Base-by-base conservation (phyloP, 1,284 basidiomycete genomes). In the Fomes fomentarius region DNA sequence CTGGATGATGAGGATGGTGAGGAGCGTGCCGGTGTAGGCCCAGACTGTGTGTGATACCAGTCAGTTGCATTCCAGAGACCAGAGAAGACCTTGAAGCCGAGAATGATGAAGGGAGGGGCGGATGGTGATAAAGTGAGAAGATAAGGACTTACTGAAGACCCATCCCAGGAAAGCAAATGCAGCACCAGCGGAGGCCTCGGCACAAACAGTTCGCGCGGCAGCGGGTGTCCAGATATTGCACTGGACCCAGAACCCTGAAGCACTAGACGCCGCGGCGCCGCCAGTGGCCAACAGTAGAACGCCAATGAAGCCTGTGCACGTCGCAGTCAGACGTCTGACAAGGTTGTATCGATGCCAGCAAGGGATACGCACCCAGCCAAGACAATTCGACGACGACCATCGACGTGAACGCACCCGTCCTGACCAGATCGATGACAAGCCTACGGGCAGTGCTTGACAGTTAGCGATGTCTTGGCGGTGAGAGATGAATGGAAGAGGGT, bases 321-420 rank as follows among this genome's bases (percentile, higher is more conserved):
- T 8, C 19, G 19, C 5, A n/a, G 46, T 41, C 25, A 51, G 28
- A 47, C 24, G 35, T 28, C 6, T 14, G 19, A 15, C 11, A 22
- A n/a, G 2, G 10, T 4, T 7, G 14, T 3, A 12, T 12, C 14
- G 12, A 11, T 10, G 5, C 14, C 22, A 14, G 15, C 1, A 17
- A 15, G 4, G 17, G 22, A 15, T 3, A 58, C 63, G 41, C 19
- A 67, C 66, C 58, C 2, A 68, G 54, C 61, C 61, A 64, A 22
- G 55, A 25, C 12, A 68, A 45, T 53, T 68, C 66, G 15, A 65
- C 54, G 21, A 64, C 57, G 42, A 68, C 65, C 62, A 65, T 58
- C 4, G 63, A 65, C 17, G 60, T 66, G 56, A 66, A 63, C 17
- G 63, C 63, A 1, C 60, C 60, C 8, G 51, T 52, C 15, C 63